Conservation (phyloP, 495 filamentous ascomycete genomes). For the Venustampulla echinocandica region DNA sequence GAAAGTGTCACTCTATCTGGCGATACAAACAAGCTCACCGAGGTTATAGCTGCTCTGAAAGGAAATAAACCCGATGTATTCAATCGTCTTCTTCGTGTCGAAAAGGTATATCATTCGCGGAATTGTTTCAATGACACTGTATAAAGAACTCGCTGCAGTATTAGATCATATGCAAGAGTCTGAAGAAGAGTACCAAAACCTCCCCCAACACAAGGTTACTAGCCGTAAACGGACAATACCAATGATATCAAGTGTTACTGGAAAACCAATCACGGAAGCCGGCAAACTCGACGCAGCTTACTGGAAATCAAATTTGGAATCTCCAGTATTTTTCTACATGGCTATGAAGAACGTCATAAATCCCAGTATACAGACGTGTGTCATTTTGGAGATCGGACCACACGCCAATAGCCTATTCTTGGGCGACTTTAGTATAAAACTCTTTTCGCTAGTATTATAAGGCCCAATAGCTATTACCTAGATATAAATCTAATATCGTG, state of each 20-base stretch:
- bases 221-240: constrained; percentile 19
- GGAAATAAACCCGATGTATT: constrained; percentile 34
- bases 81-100: constrained; percentile 43
- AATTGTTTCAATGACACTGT: neutral
- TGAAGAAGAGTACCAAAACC: constrained; percentile 27
- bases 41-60: constrained; percentile 35
- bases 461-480: no score
- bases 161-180: constrained; percentile 43
- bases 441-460: no score
- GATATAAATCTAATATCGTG: no score
- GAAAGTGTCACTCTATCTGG: constrained; percentile 53
- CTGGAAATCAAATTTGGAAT: constrained; percentile 49
- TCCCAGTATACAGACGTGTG: neutral
- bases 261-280: constrained; percentile 19
- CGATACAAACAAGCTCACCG: constrained; percentile 31
- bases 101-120: constrained; percentile 52
- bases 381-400: neutral
- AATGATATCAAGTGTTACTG: constrained; percentile 35
- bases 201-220: constrained; percentile 9
- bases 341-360: constrained; percentile 23
- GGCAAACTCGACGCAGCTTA: constrained; percentile 32
- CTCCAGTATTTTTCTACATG: constrained; percentile 40
- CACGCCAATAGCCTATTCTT: no score
- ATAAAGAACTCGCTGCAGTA: neutral
- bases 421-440: no score